phyloP scores from a whole-genome alignment of 1,139 yeast genomes.

The Taphrina pruni region DNA sequence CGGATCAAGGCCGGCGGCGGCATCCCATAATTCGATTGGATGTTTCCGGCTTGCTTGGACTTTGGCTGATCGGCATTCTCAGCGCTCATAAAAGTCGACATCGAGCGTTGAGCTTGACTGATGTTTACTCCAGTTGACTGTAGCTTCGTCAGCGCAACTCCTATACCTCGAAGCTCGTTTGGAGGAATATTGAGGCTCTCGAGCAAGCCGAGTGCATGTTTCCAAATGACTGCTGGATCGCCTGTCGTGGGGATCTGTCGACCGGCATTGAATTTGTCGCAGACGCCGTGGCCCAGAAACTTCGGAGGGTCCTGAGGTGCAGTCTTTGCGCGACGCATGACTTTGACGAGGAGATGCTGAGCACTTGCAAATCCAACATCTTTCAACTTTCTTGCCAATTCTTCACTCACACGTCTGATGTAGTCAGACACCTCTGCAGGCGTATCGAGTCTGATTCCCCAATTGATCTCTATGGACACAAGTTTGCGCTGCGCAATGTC shows the following conservation, averaged over 20 bases:
- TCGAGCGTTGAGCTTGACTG: constrained; percentile 16
- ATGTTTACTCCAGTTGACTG: neutral
- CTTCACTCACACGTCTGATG: constrained; percentile 63
- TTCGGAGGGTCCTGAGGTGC: constrained; percentile 81
- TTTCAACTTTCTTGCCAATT: constrained; percentile 62
- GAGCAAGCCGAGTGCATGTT: constrained; percentile 65
- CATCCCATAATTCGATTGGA: neutral
- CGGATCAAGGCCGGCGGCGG: constrained; percentile 8
- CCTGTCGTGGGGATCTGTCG: constrained; percentile 30
- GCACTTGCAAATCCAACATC: constrained; percentile 62
- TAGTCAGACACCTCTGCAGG: constrained; percentile 69
- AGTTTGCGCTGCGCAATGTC: constrained; percentile 65
- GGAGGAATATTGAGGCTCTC: constrained; percentile 67
- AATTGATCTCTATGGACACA: constrained; percentile 85
- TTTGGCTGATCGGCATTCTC: neutral
- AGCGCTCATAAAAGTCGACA: constrained; percentile 12
- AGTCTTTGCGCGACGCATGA: constrained; percentile 66
- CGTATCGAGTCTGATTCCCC: constrained; percentile 79
- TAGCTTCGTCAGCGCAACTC: constrained; percentile 68
- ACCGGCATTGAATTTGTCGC: constrained; percentile 63
- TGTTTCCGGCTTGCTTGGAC: neutral
- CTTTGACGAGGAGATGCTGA: constrained; percentile 61
- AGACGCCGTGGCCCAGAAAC: constrained; percentile 80
- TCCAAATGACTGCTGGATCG: constrained; percentile 59
- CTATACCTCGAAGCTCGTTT: constrained; percentile 75